These are phyloP conservation scores for Wickerhamomyces canadensis DNA, from an alignment of 805 yeast genomes.

Conservation along the genomic window DNA sequence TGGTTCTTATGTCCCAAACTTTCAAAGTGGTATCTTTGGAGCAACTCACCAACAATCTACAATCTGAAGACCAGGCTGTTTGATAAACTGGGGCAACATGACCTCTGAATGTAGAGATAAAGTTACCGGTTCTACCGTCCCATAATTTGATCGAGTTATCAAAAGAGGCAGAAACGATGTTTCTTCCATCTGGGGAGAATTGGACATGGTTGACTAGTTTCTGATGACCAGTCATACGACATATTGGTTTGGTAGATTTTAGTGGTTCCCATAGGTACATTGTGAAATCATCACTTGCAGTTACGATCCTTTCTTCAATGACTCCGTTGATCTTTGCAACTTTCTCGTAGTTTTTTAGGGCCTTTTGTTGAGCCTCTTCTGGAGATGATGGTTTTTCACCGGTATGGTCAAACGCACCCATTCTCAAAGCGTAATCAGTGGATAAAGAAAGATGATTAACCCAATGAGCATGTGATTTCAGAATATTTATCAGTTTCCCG, in stretches of 20 bases:
- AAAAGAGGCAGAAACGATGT: slow-evolving; percentile 86
- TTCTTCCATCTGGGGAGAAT: slow-evolving; percentile 92
- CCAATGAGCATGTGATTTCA: slow-evolving; percentile 96
- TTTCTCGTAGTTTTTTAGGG: slow-evolving; percentile 48
- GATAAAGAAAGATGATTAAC: slow-evolving; percentile 89
- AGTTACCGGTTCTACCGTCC: slow-evolving; percentile 93
- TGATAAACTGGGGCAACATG: slow-evolving; percentile 98
- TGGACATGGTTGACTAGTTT: slow-evolving; percentile 93
- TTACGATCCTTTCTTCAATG: slow-evolving; percentile 82
- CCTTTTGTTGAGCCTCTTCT: slow-evolving; percentile 43
- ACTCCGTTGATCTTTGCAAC: slow-evolving; percentile 49
- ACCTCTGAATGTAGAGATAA: slow-evolving; percentile 85
- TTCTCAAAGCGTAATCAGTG: slow-evolving; percentile 81
- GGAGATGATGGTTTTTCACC: slow-evolving; percentile 39
- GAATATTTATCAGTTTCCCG: slow-evolving; percentile 73
- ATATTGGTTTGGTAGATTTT: slow-evolving; percentile 72
- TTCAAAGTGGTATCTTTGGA: slow-evolving; percentile 94
- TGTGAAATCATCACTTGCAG: slow-evolving; percentile 96
- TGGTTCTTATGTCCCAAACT: slow-evolving; percentile 91
- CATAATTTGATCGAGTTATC: slow-evolving; percentile 93
- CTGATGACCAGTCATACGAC: slow-evolving; percentile 97
- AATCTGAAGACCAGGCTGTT: slow-evolving; percentile 96
- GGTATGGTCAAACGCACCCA: slow-evolving; percentile 83
- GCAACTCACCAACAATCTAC: slow-evolving; percentile 84
- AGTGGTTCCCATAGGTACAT: slow-evolving; percentile 97